Conservation (phyloP, 2,329 filamentous ascomycete genomes). For the Fusarium sp. region DNA sequence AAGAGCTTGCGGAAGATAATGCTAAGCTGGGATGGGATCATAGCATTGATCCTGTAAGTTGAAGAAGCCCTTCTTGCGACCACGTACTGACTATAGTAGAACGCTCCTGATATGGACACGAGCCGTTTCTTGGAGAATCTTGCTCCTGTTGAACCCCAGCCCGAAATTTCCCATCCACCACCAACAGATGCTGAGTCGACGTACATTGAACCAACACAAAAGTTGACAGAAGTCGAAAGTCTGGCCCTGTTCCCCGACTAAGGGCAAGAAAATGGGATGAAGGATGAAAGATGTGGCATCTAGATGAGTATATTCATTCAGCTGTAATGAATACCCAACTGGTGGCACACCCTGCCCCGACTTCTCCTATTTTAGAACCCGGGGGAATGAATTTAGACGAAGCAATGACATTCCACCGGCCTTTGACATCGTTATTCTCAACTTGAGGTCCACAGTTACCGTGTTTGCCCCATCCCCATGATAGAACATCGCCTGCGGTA, state of each 20-base stretch:
- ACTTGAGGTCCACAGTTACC: conserved; percentile 87
- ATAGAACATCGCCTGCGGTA: conserved; percentile 69
- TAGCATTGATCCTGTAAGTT: conserved; percentile 67
- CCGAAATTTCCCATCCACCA: conserved; percentile 25
- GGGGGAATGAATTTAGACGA: conserved; percentile 63
- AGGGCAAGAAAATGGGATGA: conserved; percentile 1
- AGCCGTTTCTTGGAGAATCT: conserved; percentile 47
- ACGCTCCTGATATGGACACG: conserved; percentile 54
- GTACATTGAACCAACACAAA: conserved; percentile 74
- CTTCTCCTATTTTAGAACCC: conserved; percentile 60
- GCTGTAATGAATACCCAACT: conserved; percentile 69
- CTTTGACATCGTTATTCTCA: conserved; percentile 71
- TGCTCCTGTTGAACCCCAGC: conserved; percentile 9
- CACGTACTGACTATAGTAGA: conserved; percentile 49
- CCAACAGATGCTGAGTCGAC: conserved; percentile 43
- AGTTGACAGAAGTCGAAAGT: conserved; percentile 70
- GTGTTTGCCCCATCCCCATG: conserved; percentile 98
- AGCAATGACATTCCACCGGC: conserved; percentile 72
- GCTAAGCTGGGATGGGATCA: conserved; percentile 79
- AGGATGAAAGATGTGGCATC: conserved; percentile 3
- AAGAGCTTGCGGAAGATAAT: conserved; percentile 67
- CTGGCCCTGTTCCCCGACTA: conserved; percentile 54
- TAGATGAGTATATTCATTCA: conserved; percentile 26
- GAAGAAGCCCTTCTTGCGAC: not conserved
- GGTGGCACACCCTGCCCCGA: conserved; percentile 90